Evolutionary conservation across 441 rosid species (phyloP).

Genomic region (Arabidopsis hybrid): DNA sequence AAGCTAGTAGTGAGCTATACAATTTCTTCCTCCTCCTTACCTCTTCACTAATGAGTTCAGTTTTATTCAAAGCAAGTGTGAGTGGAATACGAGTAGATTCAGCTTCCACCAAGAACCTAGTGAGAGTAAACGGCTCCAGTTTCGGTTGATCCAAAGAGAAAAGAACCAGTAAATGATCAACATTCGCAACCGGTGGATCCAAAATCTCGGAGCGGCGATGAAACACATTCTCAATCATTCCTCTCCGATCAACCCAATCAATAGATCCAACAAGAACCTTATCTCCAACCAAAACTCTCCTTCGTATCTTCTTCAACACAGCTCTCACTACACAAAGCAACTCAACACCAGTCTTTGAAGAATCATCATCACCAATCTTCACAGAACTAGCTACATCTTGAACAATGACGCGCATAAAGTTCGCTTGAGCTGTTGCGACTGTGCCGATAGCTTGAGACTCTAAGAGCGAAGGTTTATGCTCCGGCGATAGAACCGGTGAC

Average conservation of each 20-base stretch:
- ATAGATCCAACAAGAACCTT: conserved; percentile 82
- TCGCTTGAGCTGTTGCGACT: conserved; percentile 88
- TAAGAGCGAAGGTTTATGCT: conserved; percentile 57
- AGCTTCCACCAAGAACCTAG: conserved; percentile 89
- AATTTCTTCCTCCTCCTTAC: conserved; percentile 37
- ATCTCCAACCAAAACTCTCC: conserved; percentile 90
- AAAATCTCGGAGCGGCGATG: conserved; percentile 64
- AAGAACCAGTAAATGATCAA: conserved; percentile 77
- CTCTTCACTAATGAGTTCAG: conserved; percentile 75
- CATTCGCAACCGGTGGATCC: conserved; percentile 94
- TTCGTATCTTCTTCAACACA: conserved; percentile 86
- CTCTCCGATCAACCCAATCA: conserved; percentile 90
- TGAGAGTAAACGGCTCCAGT: conserved; percentile 72
- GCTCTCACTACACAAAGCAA: conserved; percentile 90
- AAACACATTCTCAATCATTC: conserved; percentile 89
- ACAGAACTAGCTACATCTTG: conserved; percentile 37
- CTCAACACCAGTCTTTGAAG: conserved; percentile 57
- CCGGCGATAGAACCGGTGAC: conserved; percentile 65
- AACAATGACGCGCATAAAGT: conserved; percentile 93
- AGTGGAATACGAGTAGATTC: conserved; percentile 82
- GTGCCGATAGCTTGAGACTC: conserved; percentile 84
- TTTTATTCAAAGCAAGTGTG: conserved; percentile 80
- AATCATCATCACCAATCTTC: conserved; percentile 7
- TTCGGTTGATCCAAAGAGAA: conserved; percentile 88
- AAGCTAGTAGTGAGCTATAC: not conserved